Evolutionary conservation across 495 filamentous ascomycete species (phyloP), one percentile per base, ranked within the genome.

Genomic region (Penicillium flavigenum): DNA sequence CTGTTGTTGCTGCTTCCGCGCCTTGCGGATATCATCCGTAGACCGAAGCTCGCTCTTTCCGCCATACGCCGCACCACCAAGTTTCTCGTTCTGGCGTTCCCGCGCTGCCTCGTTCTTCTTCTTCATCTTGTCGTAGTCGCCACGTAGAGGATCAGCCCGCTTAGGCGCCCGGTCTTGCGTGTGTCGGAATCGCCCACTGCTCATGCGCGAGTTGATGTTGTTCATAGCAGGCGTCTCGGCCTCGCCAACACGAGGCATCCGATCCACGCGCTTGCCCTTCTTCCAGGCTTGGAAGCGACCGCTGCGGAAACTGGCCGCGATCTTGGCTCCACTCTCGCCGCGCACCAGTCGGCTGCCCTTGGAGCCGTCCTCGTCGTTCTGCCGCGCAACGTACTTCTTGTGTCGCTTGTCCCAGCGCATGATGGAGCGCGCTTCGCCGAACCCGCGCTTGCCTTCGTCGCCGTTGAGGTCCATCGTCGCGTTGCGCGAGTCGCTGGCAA

Each of bases 391-490:
- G 73, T 97, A 98, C 75, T 97, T 98, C 74, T 88, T 93, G 63
- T 86, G 83, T 65, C 94, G 92, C 81, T 96, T 96, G 77, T 98
- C 94, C 94, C 94, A 98, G 53, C 92, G 84, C 85, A 94, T 83
- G 46, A 86, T 84, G 38, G 85, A 79, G 20, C 83, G 82, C 1
- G 89, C 84, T 63, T 89, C 85, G 41, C 79, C 91, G 66, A 95
- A 92, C 10, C 80, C 78, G 56, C 86, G 87, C 41, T 81, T 81
- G 8, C 88, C 87, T 54, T 97, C 94, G 73, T 96, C 91, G 61
- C 88, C 88, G 32, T 78, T 84, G 3, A 98, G 83, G 69, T 98
- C 93, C 88, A 98, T 93, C 31, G 89, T 88, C 2, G 84, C 89
- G 61, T 79, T 83, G 61, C 91, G 84, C 3, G 95, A 92, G 0